Evolutionary conservation across 2,329 filamentous ascomycete genomes (phyloP).

Genomic region (Lasiodiplodia hormozganensis): DNA sequence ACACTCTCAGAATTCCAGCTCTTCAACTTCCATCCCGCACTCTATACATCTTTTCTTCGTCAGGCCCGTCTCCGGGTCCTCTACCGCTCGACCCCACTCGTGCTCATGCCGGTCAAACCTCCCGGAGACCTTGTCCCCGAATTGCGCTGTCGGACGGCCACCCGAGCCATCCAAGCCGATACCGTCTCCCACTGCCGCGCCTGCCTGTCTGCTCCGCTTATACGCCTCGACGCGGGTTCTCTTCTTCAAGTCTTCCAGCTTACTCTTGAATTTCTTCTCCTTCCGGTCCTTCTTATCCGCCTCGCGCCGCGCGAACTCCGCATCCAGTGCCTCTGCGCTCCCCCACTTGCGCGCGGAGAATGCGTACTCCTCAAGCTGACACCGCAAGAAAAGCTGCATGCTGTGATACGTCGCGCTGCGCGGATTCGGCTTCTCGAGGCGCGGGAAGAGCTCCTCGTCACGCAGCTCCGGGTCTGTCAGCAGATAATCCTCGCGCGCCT

Average conservation of each 20-base stretch:
- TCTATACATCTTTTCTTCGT: constrained; percentile 76
- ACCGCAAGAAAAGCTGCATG: constrained; percentile 97
- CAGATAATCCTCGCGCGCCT: constrained; percentile 93
- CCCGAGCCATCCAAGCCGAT: constrained; percentile 58
- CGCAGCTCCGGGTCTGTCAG: constrained; percentile 93
- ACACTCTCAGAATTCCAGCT: constrained; percentile 62
- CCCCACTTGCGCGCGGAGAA: constrained; percentile 88
- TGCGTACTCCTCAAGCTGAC: constrained; percentile 93
- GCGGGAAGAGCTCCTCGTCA: constrained; percentile 84
- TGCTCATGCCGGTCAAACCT: constrained; percentile 78
- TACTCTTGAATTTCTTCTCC: constrained; percentile 89
- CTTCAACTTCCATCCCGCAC: constrained; percentile 72
- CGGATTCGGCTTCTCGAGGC: constrained; percentile 88
- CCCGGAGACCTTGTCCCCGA: constrained; percentile 77
- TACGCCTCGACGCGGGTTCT: constrained; percentile 92
- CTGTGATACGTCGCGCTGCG: constrained; percentile 97
- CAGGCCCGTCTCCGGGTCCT: constrained; percentile 71
- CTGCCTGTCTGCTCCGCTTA: constrained; percentile 57
- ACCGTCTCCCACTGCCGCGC: constrained; percentile 46
- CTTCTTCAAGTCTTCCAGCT: constrained; percentile 89
- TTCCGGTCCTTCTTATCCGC: constrained; percentile 82
- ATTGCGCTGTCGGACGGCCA: constrained; percentile 55
- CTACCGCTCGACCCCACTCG: constrained; percentile 73
- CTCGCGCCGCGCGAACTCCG: constrained; percentile 82
- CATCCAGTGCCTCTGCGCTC: constrained; percentile 81